These are phyloP conservation scores for Oryza meyeriana DNA, from an alignment of 176 grass and related monocot species.

Conservation along the genomic window DNA sequence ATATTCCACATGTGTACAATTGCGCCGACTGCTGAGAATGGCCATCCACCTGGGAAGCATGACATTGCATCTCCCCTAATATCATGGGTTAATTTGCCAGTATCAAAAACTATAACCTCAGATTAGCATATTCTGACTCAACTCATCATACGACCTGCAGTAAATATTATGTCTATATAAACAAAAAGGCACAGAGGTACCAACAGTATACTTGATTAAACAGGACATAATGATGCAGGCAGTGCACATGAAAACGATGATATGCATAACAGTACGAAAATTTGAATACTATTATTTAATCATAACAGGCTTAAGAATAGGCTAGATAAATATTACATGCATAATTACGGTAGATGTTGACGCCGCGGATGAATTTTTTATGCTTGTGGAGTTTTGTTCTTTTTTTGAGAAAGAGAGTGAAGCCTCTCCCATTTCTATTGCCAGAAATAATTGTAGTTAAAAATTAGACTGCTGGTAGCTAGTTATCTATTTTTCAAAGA, in stretches of 20 bases:
- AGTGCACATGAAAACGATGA: not conserved
- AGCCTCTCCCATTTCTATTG: too few relatives aligned
- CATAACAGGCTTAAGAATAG: not conserved
- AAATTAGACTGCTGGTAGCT: not conserved
- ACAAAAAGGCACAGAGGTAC: not conserved
- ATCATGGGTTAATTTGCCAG: conserved; percentile 33
- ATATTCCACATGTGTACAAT: conserved; percentile 44
- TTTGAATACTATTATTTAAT: not conserved
- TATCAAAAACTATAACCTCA: conserved; percentile 24
- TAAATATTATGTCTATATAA: conserved; percentile 1
- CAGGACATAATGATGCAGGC: not conserved
- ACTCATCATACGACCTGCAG: conserved; percentile 37
- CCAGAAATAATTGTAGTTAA: too few relatives aligned
- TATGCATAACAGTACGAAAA: not conserved
- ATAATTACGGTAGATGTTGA: not conserved
- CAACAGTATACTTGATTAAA: not conserved
- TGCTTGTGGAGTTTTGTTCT: not conserved
- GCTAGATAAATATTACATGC: not conserved
- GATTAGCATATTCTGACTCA: conserved; percentile 16
- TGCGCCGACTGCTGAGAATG: conserved; percentile 26
- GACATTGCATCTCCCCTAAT: conserved; percentile 43
- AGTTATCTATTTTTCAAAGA: not conserved
- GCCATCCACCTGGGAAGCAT: conserved; percentile 39
- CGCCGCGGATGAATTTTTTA: not conserved
- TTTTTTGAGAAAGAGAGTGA: too few relatives aligned